These are phyloP conservation scores for Stevia rebaudiana DNA, from an alignment of 140 eudicot genomes.

Conservation along the genomic window DNA sequence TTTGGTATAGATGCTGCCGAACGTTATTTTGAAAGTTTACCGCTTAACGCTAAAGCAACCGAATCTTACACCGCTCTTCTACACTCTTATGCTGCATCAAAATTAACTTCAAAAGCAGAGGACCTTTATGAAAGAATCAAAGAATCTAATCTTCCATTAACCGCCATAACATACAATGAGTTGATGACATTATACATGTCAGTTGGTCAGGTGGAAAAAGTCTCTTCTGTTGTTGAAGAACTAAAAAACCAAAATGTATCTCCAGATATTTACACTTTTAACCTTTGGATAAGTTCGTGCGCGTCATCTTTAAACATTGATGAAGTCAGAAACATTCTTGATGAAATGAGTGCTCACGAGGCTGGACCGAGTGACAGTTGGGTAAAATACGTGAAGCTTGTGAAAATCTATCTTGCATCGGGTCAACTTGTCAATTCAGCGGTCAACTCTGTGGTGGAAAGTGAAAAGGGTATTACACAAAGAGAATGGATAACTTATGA, in stretches of 20 bases:
- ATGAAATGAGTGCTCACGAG: slow-evolving; percentile 52
- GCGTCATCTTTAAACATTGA: slow-evolving; percentile 71
- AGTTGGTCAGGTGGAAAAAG: slow-evolving; percentile 87
- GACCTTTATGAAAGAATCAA: slow-evolving; percentile 61
- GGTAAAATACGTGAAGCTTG: slow-evolving; percentile 68
- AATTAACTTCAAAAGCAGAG: slow-evolving; percentile 72
- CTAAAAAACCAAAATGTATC: slow-evolving; percentile 53
- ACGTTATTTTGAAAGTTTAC: slow-evolving; percentile 76
- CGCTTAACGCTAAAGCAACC: slow-evolving; percentile 58
- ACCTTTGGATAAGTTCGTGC: slow-evolving; percentile 82
- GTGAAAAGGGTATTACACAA: slow-evolving; percentile 64
- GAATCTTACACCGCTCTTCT: slow-evolving; percentile 92
- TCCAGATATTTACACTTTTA: slow-evolving; percentile 74
- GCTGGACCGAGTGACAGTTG: slow-evolving; percentile 44
- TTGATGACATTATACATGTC: slow-evolving; percentile 90
- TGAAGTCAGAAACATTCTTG: slow-evolving; percentile 59
- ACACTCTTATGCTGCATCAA: slow-evolving; percentile 70
- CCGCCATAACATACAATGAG: slow-evolving; percentile 82
- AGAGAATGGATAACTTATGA: slow-evolving; percentile 90
- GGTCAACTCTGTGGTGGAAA: slow-evolving; percentile 46
- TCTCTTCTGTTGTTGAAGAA: slow-evolving; percentile 57
- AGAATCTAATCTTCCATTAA: slow-evolving; percentile 47
- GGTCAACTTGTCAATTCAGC: slow-evolving; percentile 56
- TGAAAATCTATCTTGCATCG: slow-evolving; percentile 50
- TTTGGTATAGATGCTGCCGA: slow-evolving; percentile 94